Conservation (phyloP, 495 filamentous ascomycete species). For the Glutinoglossum americanum region DNA sequence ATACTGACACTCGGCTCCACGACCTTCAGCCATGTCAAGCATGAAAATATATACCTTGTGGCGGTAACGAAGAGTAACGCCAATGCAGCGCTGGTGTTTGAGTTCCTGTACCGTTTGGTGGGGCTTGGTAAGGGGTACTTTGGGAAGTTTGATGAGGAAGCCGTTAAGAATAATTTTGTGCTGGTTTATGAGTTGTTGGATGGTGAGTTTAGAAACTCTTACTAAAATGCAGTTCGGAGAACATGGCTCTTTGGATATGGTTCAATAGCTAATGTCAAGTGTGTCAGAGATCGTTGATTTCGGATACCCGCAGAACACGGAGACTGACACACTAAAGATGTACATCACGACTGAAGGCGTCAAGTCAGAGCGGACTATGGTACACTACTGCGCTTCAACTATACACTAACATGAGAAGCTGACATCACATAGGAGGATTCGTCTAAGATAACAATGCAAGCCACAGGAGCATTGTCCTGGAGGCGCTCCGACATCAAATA, state of each 20-base stretch:
- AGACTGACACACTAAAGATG: slow-evolving; percentile 98
- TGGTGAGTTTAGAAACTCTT: slow-evolving; percentile 29
- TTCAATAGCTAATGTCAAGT: background rate
- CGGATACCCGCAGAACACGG: slow-evolving; percentile 97
- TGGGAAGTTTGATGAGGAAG: slow-evolving; percentile 97
- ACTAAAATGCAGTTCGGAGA: background rate
- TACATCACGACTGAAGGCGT: slow-evolving; percentile 99
- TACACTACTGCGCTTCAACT: slow-evolving; percentile 12
- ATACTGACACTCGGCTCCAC: slow-evolving; percentile 95
- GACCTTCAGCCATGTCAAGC: slow-evolving; percentile 97
- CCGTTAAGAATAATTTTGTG: slow-evolving; percentile 99
- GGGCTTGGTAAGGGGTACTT: slow-evolving; percentile 88
- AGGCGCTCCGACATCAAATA: slow-evolving; percentile 94
- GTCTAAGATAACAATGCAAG: slow-evolving; percentile 96
- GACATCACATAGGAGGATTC: slow-evolving; percentile 41
- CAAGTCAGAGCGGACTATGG: slow-evolving; percentile 74
- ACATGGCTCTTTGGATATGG: background rate
- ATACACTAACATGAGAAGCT: background rate
- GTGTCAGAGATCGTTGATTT: slow-evolving; percentile 87
- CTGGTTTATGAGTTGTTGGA: slow-evolving; percentile 95
- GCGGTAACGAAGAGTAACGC: slow-evolving; percentile 98
- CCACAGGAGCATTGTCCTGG: slow-evolving; percentile 93
- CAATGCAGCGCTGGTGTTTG: slow-evolving; percentile 95
- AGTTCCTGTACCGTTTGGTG: slow-evolving; percentile 88
- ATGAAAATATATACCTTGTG: slow-evolving; percentile 97